phyloP scores from a whole-genome alignment of 805 yeast genomes.

The Sungouiella blattae region DNA sequence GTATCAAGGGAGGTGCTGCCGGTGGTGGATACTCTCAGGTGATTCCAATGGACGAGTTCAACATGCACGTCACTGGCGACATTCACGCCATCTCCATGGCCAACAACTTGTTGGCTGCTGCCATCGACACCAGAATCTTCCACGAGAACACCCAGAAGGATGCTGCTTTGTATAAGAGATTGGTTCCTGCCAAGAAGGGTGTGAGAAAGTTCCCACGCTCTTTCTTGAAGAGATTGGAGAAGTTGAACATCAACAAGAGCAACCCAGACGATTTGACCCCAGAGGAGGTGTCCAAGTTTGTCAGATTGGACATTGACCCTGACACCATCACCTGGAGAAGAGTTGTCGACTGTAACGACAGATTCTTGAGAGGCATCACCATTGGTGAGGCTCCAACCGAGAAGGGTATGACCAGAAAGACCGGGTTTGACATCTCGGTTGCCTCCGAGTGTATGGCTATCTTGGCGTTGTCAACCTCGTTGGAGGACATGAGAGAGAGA shows the following conservation, averaged over 20 bases:
- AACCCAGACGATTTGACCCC: constrained; percentile 69
- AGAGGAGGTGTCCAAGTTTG: constrained; percentile 64
- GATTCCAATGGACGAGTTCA: constrained; percentile 85
- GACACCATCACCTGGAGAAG: constrained; percentile 78
- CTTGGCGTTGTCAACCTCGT: constrained; percentile 66
- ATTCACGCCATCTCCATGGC: constrained; percentile 84
- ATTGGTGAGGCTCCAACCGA: constrained; percentile 82
- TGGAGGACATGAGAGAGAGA: constrained; percentile 69
- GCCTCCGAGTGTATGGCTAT: constrained; percentile 88
- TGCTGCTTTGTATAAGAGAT: constrained; percentile 67
- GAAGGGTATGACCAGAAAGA: constrained; percentile 64
- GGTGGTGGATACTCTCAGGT: constrained; percentile 89
- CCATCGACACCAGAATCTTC: constrained; percentile 82
- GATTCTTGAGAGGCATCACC: constrained; percentile 74
- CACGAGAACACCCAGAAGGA: constrained; percentile 76
- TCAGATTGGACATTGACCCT: constrained; percentile 72
- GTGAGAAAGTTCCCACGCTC: constrained; percentile 62
- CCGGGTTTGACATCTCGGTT: constrained; percentile 82
- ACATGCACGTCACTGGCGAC: constrained; percentile 83
- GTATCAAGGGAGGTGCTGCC: constrained; percentile 88
- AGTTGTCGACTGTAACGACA: constrained; percentile 81
- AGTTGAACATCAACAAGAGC: constrained; percentile 66
- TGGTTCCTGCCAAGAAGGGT: constrained; percentile 75
- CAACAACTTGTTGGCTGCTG: constrained; percentile 77
- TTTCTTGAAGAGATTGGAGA: constrained; percentile 62